These are phyloP conservation scores for Magnolia officinalis DNA, from an alignment of 164 flowering plant species.

Conservation along the genomic window DNA sequence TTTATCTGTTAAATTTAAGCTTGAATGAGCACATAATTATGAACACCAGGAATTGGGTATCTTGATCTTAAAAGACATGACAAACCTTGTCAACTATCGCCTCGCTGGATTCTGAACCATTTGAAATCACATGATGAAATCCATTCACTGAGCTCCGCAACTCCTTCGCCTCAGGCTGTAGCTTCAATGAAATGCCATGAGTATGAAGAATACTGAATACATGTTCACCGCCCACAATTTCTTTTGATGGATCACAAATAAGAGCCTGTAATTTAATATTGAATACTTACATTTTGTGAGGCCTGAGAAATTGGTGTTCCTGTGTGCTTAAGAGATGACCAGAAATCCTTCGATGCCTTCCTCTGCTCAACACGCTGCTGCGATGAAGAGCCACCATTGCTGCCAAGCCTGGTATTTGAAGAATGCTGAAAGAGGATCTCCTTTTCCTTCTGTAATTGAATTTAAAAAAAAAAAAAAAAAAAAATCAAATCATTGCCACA, in stretches of 20 bases:
- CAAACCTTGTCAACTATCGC: conserved; percentile 25
- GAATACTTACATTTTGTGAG: conserved; percentile 12
- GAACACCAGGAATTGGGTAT: neutral
- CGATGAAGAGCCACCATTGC: neutral
- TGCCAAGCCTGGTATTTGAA: conserved; percentile 1
- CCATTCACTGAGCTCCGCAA: conserved; percentile 3
- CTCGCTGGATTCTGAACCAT: conserved; percentile 1
- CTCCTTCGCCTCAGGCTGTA: conserved; percentile 14
- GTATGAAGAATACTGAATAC: neutral
- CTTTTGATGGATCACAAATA: neutral
- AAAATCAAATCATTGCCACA: neutral
- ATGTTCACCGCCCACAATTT: neutral
- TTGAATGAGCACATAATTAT: neutral
- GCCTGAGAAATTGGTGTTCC: neutral
- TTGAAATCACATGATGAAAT: neutral
- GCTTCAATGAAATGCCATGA: neutral
- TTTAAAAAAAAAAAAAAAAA: conserved; percentile 1
- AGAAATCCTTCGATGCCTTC: conserved; percentile 3
- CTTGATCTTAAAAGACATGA: neutral
- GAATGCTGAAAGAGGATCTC: neutral
- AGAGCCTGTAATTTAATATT: neutral
- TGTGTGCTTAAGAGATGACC: conserved; percentile 5
- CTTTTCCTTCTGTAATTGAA: conserved; percentile 16
- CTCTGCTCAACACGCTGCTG: neutral
- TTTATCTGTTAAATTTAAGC: conserved; percentile 26